Percentiles rank a stretch among this genome's conserved stretches.
Evolutionary conservation across 805 yeast genomes (phyloP).

Genomic region (Saccharomycopsis sp.): DNA sequence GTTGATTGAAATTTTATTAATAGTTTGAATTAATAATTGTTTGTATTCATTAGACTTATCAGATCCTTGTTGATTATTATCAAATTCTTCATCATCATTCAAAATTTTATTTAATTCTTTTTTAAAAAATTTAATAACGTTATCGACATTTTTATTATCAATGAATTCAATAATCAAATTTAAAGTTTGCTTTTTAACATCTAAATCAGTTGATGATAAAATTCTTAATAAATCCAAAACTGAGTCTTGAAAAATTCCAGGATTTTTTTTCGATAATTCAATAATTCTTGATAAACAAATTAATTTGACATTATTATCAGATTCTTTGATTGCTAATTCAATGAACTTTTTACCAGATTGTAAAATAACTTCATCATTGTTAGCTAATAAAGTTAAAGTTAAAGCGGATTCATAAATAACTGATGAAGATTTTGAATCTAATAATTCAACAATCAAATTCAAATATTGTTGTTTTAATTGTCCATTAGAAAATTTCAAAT

Average conservation of each 20-base stretch:
- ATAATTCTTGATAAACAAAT: conserved; percentile 81
- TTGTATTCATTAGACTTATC: conserved; percentile 83
- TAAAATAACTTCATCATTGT: conserved; percentile 51
- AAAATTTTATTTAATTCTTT: conserved; percentile 63
- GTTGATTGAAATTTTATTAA: conserved; percentile 78
- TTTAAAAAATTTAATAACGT: conserved; percentile 82
- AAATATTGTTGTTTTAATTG: conserved; percentile 63
- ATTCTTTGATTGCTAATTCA: conserved; percentile 80
- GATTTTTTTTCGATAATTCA: conserved; percentile 61
- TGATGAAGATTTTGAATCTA: conserved; percentile 57
- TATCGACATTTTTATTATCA: conserved; percentile 84
- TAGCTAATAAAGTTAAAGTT: conserved; percentile 53
- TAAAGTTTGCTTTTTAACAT: conserved; percentile 81
- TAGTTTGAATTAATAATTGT: conserved; percentile 76
- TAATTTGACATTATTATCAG: conserved; percentile 92
- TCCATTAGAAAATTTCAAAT: conserved; percentile 47
- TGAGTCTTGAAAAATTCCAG: conserved; percentile 76
- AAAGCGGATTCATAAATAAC: conserved; percentile 90
- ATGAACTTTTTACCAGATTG: conserved; percentile 80
- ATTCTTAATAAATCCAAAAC: conserved; percentile 81
- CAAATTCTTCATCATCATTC: conserved; percentile 43
- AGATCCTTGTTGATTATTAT: conserved; percentile 31
- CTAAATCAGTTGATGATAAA: conserved; percentile 79
- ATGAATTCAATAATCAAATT: conserved; percentile 74
- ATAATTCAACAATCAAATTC: conserved; percentile 57